Evolutionary conservation across 176 grass and related monocot species (phyloP), one percentile per base, ranked within the genome.

Genomic region (Lolium rigidum): DNA sequence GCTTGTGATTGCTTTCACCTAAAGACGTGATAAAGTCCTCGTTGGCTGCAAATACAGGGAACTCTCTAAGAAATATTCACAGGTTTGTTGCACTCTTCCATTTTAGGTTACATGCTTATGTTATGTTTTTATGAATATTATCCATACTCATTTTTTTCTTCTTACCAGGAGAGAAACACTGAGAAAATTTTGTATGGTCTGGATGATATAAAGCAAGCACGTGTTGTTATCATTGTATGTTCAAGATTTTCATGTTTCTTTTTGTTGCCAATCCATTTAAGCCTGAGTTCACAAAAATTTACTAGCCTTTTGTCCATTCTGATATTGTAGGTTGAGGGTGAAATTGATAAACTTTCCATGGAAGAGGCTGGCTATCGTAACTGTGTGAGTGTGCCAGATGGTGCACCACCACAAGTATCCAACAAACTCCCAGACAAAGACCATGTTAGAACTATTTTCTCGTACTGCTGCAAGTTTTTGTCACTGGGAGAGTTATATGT

Each of bases 291-390:
- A 16, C 38, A 24, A 56, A 77, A 44, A 44, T 8, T 78, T 50
- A 90, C 46, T 78, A 78, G 15, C 47, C 58, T 35, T 39, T 21
- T 77, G 20, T 72, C 24, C 17, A 26, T 78, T 84, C 77, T 72
- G 43, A 35, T 25, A 70, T 77, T 76, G 48, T 56, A 94, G 96
- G 96, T 98, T 55, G 91, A 95, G 78, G 93, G 93, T 86, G 96
- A 98, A 90, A 95, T 98, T 64, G 91, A 98, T 91, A 98, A 98
- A 82, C 91, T 98, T 58, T 98, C 93, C 10, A 92, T 98, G 91
- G 96, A 98, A 79, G 93, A 98, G 74, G 93, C 88, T 80, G 96
- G 96, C 49, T 95, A 84, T 70, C 80, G 24, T 56, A 98, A 95
- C 80, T 98, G 93, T 87, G 87, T 98, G 65, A 98, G 93, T 76